A percentile compares a stretch with the other conserved stretches of the same genome.
These are phyloP conservation scores for Phytophthora crassamura DNA, from an alignment of 352 stramenopile species.

Conservation along the genomic window DNA sequence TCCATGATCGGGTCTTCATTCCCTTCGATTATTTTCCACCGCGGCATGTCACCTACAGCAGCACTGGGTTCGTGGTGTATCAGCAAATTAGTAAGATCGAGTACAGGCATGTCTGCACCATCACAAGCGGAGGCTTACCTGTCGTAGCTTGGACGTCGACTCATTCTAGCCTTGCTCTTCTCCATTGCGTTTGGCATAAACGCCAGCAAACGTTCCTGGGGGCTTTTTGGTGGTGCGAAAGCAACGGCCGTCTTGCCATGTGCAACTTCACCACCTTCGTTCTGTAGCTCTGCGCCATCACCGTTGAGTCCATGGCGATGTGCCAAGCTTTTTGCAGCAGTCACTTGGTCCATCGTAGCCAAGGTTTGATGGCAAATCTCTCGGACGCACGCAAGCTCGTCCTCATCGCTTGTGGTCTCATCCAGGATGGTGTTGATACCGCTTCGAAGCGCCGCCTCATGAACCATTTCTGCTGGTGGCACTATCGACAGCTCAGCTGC, in stretches of 20 bases:
- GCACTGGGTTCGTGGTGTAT: conserved; percentile 6
- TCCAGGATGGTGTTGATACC: conserved; percentile 61
- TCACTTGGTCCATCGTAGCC: conserved; percentile 24
- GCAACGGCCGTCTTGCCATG: conserved; percentile 2
- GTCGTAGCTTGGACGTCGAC: conserved; percentile 42
- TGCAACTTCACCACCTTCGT: conserved; percentile 4
- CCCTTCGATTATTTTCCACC: conserved; percentile 58
- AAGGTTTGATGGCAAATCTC: conserved; percentile 75
- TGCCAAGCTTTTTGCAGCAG: conserved; percentile 11
- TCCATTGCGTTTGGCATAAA: conserved; percentile 54
- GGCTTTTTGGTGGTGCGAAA: conserved; percentile 53
- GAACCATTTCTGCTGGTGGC: conserved; percentile 24
- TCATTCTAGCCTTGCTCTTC: conserved; percentile 52
- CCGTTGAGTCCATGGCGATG: conserved; percentile 12
- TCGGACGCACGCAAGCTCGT: conserved; percentile 58
- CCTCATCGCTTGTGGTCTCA: conserved; percentile 51
- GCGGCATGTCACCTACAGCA: conserved; percentile 18
- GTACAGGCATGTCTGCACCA: neutral
- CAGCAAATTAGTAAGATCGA: neutral
- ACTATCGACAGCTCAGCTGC: neutral
- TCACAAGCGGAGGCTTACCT: conserved; percentile 22
- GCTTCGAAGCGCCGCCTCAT: conserved; percentile 48
- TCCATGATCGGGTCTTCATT: conserved; percentile 71
- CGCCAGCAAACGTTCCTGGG: conserved; percentile 57
- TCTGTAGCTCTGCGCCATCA: neutral